These are phyloP conservation scores for Arxiozyma slooffiae DNA, from an alignment of 1,139 yeast species.

Conservation along the genomic window DNA sequence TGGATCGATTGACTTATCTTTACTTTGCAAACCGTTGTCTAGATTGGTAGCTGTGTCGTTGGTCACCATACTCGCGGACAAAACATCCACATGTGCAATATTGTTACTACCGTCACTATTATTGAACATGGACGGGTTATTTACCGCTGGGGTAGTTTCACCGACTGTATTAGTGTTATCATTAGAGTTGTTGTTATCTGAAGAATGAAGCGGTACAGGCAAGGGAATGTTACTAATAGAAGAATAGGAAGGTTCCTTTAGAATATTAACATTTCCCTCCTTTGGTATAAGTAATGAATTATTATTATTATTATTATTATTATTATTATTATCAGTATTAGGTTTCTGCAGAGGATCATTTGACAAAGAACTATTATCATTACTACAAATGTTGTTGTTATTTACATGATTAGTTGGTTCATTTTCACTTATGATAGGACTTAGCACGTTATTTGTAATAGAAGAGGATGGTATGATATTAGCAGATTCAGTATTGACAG, in stretches of 20 bases:
- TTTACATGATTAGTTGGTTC: neutral
- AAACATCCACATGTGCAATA: neutral
- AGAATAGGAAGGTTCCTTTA: neutral
- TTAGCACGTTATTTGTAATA: neutral
- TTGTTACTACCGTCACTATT: too few relatives aligned
- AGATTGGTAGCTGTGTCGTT: too few relatives aligned
- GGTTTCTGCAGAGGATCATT: neutral
- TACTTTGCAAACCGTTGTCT: neutral
- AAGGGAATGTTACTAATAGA: neutral
- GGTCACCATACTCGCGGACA: neutral
- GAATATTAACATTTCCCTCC: neutral
- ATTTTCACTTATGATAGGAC: neutral
- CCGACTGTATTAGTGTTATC: neutral
- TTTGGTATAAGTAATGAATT: neutral
- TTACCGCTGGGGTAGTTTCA: neutral
- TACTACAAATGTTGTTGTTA: neutral
- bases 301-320: too few relatives aligned
- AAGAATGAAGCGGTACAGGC: neutral
- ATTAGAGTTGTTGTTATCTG: neutral
- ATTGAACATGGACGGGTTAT: neutral
- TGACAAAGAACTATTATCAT: neutral
- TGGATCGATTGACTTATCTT: neutral
- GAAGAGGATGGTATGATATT: conserved; percentile 3
- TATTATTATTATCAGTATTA: too few relatives aligned
- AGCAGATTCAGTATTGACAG: conserved; percentile 28